Evolutionary conservation across 768 basidiomycete species (phyloP).

Genomic region (Panaeolus papilionaceus): DNA sequence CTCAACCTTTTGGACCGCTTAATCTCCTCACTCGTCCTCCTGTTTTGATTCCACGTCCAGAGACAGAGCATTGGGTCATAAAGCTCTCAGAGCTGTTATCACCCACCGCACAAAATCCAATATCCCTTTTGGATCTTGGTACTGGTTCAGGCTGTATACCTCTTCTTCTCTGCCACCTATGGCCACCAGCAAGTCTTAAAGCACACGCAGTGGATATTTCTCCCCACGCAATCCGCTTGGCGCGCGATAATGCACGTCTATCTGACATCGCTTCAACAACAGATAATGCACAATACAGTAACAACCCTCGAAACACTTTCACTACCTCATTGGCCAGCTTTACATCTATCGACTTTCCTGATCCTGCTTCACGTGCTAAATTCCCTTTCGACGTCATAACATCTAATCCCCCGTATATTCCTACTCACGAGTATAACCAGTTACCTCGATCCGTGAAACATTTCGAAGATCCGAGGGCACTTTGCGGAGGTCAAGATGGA

Average conservation of each 20-base stretch:
- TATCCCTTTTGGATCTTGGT: slow-evolving; percentile 82
- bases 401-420: slow-evolving; percentile 89
- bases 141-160: slow-evolving; percentile 95
- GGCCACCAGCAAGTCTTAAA: slow-evolving; percentile 57
- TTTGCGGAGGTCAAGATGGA: slow-evolving; percentile 73
- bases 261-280: slow-evolving; percentile 42
- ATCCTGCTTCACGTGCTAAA: slow-evolving; percentile 35
- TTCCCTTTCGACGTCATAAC: slow-evolving; percentile 80
- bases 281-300: slow-evolving; percentile 23
- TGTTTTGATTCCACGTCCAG: slow-evolving; percentile 92
- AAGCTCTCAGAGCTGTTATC: slow-evolving; percentile 58
- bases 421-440: slow-evolving; percentile 62
- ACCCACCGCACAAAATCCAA: slow-evolving; percentile 40
- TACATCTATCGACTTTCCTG: slow-evolving; percentile 51
- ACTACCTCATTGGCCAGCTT: slow-evolving; percentile 46
- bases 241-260: slow-evolving; percentile 52
- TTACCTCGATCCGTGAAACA: slow-evolving; percentile 74
- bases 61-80: slow-evolving; percentile 87
- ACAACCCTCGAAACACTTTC: slow-evolving; percentile 44
- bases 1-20: slow-evolving; percentile 88
- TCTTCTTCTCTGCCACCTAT: slow-evolving; percentile 75
- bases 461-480: slow-evolving; percentile 83
- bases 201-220: slow-evolving; percentile 77
- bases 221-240: slow-evolving; percentile 58
- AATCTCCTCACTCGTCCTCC: slow-evolving; percentile 76